Conservation (phyloP, 164 flowering plant genomes). For the Liquidambar formosana region DNA sequence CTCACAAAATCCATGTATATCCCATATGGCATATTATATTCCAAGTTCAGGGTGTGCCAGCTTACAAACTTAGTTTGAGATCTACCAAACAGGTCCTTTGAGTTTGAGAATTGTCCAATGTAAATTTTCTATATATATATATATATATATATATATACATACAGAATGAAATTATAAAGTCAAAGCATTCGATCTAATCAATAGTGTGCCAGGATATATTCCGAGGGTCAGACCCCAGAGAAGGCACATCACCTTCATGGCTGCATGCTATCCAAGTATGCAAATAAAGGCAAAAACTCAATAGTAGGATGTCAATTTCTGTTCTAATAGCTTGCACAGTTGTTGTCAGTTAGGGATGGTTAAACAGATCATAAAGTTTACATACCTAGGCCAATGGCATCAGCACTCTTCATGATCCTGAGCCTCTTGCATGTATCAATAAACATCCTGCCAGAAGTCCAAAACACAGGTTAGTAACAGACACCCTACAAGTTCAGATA, state of each 20-base stretch:
- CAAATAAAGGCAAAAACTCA: background rate
- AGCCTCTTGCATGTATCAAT: conserved; percentile 33
- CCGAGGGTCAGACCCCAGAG: background rate
- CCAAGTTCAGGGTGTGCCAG: no score
- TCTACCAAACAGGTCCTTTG: background rate
- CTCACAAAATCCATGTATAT: no score
- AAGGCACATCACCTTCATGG: background rate
- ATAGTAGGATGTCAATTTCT: background rate
- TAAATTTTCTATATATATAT: background rate
- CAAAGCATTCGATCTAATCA: background rate
- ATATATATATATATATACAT: background rate
- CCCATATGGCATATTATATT: no score
- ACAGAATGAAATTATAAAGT: no score
- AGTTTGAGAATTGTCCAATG: background rate
- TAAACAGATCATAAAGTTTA: background rate
- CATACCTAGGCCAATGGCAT: conserved; percentile 41
- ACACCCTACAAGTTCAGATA: background rate
- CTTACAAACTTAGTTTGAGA: no score
- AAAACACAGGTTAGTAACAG: background rate
- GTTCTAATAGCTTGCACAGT: background rate
- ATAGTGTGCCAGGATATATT: background rate
- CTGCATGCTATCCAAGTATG: background rate
- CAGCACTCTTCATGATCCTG: conserved; percentile 41
- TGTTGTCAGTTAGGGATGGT: background rate
- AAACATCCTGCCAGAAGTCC: conserved; percentile 31